A percentile compares a stretch with the other conserved stretches of the same genome.
These are phyloP conservation scores for Fennellomyces sp. DNA, from an alignment of 371 early-diverging fungal species.

Conservation along the genomic window DNA sequence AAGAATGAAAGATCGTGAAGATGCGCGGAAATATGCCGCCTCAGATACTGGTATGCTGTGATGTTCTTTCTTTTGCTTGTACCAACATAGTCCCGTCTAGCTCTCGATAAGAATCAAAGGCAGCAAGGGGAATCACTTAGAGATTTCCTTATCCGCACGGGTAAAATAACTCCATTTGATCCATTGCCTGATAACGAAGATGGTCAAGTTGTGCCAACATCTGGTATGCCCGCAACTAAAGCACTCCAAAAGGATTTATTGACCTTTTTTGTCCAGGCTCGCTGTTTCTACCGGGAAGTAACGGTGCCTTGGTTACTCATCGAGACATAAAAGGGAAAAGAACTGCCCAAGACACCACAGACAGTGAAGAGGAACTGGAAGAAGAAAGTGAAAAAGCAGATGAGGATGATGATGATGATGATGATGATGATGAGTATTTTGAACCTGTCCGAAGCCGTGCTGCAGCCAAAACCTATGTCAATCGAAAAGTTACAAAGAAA, in stretches of 20 bases:
- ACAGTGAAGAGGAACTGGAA: neutral
- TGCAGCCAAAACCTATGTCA: neutral
- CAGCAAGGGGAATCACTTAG: slow-evolving; percentile 55
- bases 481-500: neutral
- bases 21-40: slow-evolving; percentile 12
- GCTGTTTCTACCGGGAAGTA: neutral
- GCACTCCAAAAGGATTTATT: too few species aligned
- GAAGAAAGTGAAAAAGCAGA: neutral
- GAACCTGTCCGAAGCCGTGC: neutral
- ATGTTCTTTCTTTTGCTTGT: neutral
- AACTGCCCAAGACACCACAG: neutral
- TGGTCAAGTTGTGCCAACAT: too few species aligned
- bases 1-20: slow-evolving; percentile 37
- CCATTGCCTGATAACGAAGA: slow-evolving; percentile 27
- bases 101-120: slow-evolving; percentile 17
- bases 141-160: slow-evolving; percentile 72
- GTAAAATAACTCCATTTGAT: slow-evolving; percentile 81
- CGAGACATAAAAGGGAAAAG: neutral
- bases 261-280: slow-evolving; percentile 3
- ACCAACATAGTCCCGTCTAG: neutral
- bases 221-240: neutral
- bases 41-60: neutral
- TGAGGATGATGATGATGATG: neutral
- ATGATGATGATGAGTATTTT: neutral
- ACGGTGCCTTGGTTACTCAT: neutral